Percentiles rank a stretch among this genome's conserved stretches.
These are phyloP conservation scores for Fusarium verticillioides DNA, from an alignment of 2,329 filamentous ascomycete species.

Conservation along the genomic window DNA sequence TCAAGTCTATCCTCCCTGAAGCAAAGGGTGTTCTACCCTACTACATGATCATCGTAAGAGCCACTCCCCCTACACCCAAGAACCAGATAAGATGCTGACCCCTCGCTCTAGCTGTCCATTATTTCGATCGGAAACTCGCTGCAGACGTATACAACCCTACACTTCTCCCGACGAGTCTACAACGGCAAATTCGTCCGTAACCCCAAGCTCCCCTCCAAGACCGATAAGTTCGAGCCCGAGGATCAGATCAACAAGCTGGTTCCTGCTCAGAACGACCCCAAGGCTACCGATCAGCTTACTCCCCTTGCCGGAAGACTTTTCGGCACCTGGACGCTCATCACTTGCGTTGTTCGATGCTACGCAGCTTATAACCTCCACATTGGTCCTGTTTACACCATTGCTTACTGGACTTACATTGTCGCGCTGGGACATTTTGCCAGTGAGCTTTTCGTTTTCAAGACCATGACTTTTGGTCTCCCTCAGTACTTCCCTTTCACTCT, in stretches of 20 bases:
- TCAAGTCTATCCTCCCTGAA: constrained; percentile 58
- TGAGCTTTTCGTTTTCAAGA: constrained; percentile 85
- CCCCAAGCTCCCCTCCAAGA: constrained; percentile 54
- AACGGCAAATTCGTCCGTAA: constrained; percentile 70
- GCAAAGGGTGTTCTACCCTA: constrained; percentile 67
- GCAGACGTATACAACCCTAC: constrained; percentile 82
- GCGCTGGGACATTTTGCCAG: constrained; percentile 81
- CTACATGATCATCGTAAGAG: constrained; percentile 66
- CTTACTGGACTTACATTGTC: constrained; percentile 82
- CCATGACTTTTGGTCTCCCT: constrained; percentile 70
- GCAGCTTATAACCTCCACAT: constrained; percentile 84
- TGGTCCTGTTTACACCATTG: constrained; percentile 79
- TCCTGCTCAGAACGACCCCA: constrained; percentile 56
- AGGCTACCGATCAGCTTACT: constrained; percentile 71
- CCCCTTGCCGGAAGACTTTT: constrained; percentile 83
- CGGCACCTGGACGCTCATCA: constrained; percentile 87
- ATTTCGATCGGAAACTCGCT: constrained; percentile 86
- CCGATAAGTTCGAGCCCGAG: constrained; percentile 59
- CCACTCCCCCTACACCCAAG: neutral
- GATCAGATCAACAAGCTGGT: constrained; percentile 65
- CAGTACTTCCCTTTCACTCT: constrained; percentile 67
- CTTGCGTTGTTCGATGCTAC: constrained; percentile 80
- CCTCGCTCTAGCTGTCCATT: constrained; percentile 73
- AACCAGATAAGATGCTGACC: constrained; percentile 21
- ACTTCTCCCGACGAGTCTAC: constrained; percentile 90